phyloP scores from a whole-genome alignment of 805 yeast species.

The Saccharomycopsis amapae region DNA sequence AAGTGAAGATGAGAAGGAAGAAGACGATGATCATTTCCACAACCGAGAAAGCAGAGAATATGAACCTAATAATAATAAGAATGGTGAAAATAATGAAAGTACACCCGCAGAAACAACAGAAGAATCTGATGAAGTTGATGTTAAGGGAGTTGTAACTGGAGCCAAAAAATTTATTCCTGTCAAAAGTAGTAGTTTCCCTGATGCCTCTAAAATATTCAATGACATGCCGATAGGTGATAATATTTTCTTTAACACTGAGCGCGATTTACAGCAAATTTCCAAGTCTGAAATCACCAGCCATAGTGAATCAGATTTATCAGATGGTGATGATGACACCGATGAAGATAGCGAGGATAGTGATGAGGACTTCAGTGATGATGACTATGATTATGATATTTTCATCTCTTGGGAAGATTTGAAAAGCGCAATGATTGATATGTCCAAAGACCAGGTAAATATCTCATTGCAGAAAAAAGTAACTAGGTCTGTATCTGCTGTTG shows the following conservation, averaged over 20 bases:
- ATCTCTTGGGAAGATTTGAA: slow-evolving; percentile 5
- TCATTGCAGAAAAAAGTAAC: neutral
- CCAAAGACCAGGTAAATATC: neutral
- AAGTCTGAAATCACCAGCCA: neutral
- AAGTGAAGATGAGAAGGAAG: slow-evolving; percentile 9
- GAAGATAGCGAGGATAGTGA: slow-evolving; percentile 9
- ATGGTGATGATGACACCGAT: neutral
- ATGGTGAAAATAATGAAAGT: neutral
- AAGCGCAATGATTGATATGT: neutral
- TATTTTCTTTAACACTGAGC: slow-evolving; percentile 27
- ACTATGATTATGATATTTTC: slow-evolving; percentile 1
- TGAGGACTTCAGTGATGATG: slow-evolving; percentile 6
- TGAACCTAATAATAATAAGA: slow-evolving; percentile 25
- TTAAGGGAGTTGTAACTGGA: neutral
- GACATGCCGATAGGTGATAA: slow-evolving; percentile 61
- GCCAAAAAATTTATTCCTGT: too few relatives aligned
- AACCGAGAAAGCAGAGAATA: slow-evolving; percentile 21
- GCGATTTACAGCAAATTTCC: neutral
- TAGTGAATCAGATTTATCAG: neutral
- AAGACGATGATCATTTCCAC: neutral
- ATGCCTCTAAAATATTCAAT: too few relatives aligned
- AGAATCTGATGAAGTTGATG: neutral
- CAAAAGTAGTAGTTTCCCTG: too few relatives aligned
- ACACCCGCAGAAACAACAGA: neutral
- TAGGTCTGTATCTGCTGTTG: neutral